A percentile compares a stretch with the other conserved stretches of the same genome.
Conservation (phyloP, 1,284 basidiomycete species). For the Moesziomyces aphidis region DNA sequence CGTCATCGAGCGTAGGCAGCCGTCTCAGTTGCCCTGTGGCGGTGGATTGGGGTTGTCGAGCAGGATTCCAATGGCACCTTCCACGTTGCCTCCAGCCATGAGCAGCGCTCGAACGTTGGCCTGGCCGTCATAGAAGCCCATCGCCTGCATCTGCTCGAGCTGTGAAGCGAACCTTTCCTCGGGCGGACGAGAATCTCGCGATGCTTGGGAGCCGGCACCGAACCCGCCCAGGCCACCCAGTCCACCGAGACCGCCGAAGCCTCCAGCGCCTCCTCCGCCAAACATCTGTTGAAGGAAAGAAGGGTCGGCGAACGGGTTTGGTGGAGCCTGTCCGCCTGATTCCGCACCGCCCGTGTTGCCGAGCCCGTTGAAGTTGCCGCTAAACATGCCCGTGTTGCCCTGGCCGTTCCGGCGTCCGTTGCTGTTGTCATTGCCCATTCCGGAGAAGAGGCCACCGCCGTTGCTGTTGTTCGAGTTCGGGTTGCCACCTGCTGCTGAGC, state of each 20-base stretch:
- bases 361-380: constrained; percentile 16
- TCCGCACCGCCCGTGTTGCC: constrained; percentile 17
- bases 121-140: constrained; percentile 64
- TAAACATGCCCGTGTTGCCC: constrained; percentile 18
- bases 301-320: constrained; percentile 36
- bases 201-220: constrained; percentile 21
- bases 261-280: constrained; percentile 42
- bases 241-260: constrained; percentile 35
- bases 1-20: background rate
- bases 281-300: constrained; percentile 46
- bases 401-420: constrained; percentile 14
- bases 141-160: constrained; percentile 63
- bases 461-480: constrained; percentile 3
- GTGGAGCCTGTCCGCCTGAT: constrained; percentile 12
- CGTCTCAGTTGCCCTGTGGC: constrained; percentile 8
- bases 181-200: constrained; percentile 53
- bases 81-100: constrained; percentile 61
- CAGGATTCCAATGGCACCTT: constrained; percentile 59
- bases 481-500: background rate
- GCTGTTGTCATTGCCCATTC: constrained; percentile 3
- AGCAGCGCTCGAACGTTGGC: constrained; percentile 62
- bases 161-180: constrained; percentile 64
- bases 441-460: constrained; percentile 4
- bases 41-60: constrained; percentile 53
- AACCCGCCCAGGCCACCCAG: constrained; percentile 30